Evolutionary conservation across 345 rosid species (phyloP).

Genomic region (Heritiera littoralis): DNA sequence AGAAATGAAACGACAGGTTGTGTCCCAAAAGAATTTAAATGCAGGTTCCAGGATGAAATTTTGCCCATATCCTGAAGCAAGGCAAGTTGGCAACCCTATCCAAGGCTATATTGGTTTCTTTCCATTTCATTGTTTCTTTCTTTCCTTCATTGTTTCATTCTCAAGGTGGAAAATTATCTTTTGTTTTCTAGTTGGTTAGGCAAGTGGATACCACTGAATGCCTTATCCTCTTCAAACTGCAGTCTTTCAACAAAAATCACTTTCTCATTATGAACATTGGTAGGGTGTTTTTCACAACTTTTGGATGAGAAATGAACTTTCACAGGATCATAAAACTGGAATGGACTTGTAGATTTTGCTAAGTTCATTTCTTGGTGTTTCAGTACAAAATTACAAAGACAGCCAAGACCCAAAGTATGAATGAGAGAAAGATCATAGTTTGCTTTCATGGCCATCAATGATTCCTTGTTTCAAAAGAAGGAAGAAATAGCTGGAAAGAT

Average conservation of each 20-base stretch:
- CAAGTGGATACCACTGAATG: not conserved
- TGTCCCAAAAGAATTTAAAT: too few species aligned
- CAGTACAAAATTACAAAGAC: not conserved
- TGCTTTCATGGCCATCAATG: not conserved
- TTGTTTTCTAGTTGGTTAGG: not conserved
- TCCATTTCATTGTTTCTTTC: not conserved
- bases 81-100: slow-evolving; percentile 10
- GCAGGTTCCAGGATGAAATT: too few species aligned
- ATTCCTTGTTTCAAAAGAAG: not conserved
- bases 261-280: not conserved
- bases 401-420: not conserved
- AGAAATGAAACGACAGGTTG: too few species aligned
- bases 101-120: not conserved
- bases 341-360: too few species aligned
- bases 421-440: not conserved
- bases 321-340: too few species aligned
- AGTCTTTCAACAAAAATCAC: not conserved
- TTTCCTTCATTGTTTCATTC: not conserved
- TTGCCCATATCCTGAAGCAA: too few species aligned
- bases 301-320: not conserved
- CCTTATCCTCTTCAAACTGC: not conserved
- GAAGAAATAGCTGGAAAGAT: not conserved
- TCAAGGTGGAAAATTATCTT: not conserved
- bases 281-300: too few species aligned
- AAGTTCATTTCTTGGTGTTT: not conserved